Percentiles rank a stretch among this genome's conserved stretches.
Conservation (phyloP, 1,284 basidiomycete genomes). For the Papiliotrema fonsecae region DNA sequence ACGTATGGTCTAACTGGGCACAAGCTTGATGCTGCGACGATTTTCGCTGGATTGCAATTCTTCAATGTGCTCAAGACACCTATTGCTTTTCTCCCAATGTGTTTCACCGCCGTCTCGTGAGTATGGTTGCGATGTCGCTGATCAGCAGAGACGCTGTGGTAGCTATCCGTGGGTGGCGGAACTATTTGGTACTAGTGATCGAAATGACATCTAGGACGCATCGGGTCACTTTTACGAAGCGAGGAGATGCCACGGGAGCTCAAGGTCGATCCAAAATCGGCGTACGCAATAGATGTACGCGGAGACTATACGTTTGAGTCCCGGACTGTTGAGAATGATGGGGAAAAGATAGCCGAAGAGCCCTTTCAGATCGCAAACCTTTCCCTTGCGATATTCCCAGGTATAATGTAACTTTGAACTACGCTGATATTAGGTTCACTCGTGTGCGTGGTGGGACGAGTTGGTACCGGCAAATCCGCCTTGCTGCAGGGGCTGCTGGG, state of each 20-base stretch:
- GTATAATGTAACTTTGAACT: neutral
- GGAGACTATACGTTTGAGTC: slow-evolving; percentile 68
- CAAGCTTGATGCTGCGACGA: slow-evolving; percentile 60
- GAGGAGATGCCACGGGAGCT: slow-evolving; percentile 61
- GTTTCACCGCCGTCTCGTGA: slow-evolving; percentile 36
- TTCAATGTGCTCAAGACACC: slow-evolving; percentile 58
- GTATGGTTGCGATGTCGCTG: slow-evolving; percentile 46
- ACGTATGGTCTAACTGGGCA: slow-evolving; percentile 66
- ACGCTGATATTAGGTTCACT: slow-evolving; percentile 17
- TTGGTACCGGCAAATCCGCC: slow-evolving; percentile 50
- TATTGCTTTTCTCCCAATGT: slow-evolving; percentile 41
- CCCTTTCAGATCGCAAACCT: neutral
- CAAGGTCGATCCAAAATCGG: slow-evolving; percentile 49
- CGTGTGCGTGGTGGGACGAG: slow-evolving; percentile 34
- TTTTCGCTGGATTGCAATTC: slow-evolving; percentile 69
- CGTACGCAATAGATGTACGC: slow-evolving; percentile 56
- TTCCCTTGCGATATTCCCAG: neutral
- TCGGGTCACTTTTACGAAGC: slow-evolving; percentile 30
- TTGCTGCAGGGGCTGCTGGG: slow-evolving; percentile 65
- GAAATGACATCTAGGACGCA: slow-evolving; percentile 16
- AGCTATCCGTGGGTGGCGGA: slow-evolving; percentile 3
- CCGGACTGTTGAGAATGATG: neutral
- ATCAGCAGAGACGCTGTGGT: slow-evolving; percentile 2
- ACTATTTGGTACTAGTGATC: neutral
- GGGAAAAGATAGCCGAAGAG: neutral